Percentiles rank a stretch among this genome's conserved stretches.
Conservation (phyloP, 2,329 filamentous ascomycete species). For the Cercospora zeae-maydis region DNA sequence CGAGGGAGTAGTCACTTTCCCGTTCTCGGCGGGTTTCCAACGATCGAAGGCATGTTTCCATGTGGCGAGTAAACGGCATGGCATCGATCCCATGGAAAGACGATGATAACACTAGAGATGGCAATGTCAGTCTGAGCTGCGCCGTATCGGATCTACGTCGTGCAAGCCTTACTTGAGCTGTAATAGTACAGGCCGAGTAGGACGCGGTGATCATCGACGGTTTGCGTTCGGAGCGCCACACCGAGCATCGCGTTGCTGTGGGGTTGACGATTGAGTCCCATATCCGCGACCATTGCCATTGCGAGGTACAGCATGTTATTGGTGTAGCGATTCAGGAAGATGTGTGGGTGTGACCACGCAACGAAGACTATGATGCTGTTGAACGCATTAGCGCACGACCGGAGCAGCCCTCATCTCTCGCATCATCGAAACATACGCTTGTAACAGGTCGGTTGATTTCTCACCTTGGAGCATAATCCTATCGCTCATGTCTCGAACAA, state of each 20-base stretch:
- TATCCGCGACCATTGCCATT: slow-evolving; percentile 29
- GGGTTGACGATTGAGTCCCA: slow-evolving; percentile 29
- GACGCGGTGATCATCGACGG: slow-evolving; percentile 29
- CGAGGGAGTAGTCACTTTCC: slow-evolving; percentile 31
- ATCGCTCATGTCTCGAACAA: slow-evolving; percentile 32
- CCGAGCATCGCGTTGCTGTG: slow-evolving; percentile 19
- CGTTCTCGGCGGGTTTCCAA: slow-evolving; percentile 28
- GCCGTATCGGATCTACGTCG: background rate
- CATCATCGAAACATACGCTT: slow-evolving; percentile 12
- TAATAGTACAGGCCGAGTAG: slow-evolving; percentile 30
- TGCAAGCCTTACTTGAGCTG: background rate
- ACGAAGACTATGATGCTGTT: slow-evolving; percentile 15
- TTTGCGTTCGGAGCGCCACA: slow-evolving; percentile 6
- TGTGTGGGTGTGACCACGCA: slow-evolving; percentile 27
- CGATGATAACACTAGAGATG: slow-evolving; percentile 25
- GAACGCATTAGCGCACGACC: slow-evolving; percentile 23
- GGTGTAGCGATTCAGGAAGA: slow-evolving; percentile 32
- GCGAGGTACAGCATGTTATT: slow-evolving; percentile 33
- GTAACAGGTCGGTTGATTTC: slow-evolving; percentile 32
- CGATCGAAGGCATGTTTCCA: slow-evolving; percentile 24
- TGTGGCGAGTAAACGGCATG: slow-evolving; percentile 28
- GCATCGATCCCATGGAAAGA: slow-evolving; percentile 33
- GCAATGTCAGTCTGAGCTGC: background rate
- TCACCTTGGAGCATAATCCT: slow-evolving; percentile 33
- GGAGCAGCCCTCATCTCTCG: background rate